phyloP scores from a whole-genome alignment of 352 stramenopile genomes.

The Pythium myriotylum region DNA sequence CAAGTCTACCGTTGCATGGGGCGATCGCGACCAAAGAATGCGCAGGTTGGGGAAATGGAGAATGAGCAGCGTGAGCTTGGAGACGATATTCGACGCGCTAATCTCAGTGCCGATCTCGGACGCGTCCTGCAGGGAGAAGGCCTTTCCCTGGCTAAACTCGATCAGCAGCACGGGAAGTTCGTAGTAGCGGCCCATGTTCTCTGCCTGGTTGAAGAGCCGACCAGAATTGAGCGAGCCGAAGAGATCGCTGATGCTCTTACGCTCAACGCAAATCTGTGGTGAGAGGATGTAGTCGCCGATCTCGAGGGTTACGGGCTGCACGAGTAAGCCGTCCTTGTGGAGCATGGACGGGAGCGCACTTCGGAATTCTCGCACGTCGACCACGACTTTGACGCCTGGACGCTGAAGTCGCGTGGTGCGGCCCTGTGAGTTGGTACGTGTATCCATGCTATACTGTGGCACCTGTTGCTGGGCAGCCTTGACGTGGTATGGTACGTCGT shows the following conservation, averaged over 20 bases:
- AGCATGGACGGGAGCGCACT: slow-evolving; percentile 96
- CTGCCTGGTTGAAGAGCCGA: slow-evolving; percentile 94
- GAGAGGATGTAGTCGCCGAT: slow-evolving; percentile 98
- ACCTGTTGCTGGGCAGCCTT: slow-evolving; percentile 56
- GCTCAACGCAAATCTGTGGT: slow-evolving; percentile 96
- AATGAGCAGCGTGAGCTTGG: slow-evolving; percentile 94
- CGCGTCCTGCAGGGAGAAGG: slow-evolving; percentile 86
- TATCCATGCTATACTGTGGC: slow-evolving; percentile 82
- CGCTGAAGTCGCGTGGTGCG: slow-evolving; percentile 35
- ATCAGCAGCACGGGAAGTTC: slow-evolving; percentile 95
- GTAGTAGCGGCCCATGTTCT: slow-evolving; percentile 84
- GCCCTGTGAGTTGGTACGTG: slow-evolving; percentile 40
- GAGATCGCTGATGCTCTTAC: slow-evolving; percentile 96
- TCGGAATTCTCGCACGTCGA: slow-evolving; percentile 98
- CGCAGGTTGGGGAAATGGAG: slow-evolving; percentile 94
- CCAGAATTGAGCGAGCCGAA: slow-evolving; percentile 96
- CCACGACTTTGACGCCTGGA: slow-evolving; percentile 75
- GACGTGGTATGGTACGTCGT: slow-evolving; percentile 79
- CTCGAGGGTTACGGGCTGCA: slow-evolving; percentile 95
- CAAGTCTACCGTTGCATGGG: slow-evolving; percentile 88
- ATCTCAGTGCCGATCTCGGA: slow-evolving; percentile 95
- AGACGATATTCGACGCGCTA: slow-evolving; percentile 90
- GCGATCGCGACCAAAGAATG: slow-evolving; percentile 95
- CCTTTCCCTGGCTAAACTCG: slow-evolving; percentile 91
- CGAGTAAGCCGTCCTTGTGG: slow-evolving; percentile 92